A percentile compares a stretch with the other conserved stretches of the same genome.
phyloP scores from a whole-genome alignment of 2,329 filamentous ascomycete species.

The Dothidotthia symphoricarpi region DNA sequence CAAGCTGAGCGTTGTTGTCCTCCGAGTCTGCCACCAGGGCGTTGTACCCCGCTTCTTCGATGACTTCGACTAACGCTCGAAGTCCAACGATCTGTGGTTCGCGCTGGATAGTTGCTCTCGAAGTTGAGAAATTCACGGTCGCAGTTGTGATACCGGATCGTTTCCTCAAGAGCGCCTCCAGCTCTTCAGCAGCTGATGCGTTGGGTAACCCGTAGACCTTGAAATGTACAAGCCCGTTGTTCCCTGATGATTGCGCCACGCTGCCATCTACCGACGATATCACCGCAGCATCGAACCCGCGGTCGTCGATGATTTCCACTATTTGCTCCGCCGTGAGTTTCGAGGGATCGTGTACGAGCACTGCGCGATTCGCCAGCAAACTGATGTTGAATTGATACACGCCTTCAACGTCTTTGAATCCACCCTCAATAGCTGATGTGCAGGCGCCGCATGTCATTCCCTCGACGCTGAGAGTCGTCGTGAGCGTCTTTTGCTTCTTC shows the following conservation, averaged over 20 bases:
- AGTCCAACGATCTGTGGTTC: constrained; percentile 71
- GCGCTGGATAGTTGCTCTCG: constrained; percentile 71
- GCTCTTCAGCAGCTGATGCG: constrained; percentile 65
- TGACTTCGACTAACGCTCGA: constrained; percentile 73
- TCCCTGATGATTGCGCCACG: constrained; percentile 52
- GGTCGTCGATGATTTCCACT: constrained; percentile 78
- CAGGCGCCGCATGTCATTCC: constrained; percentile 98
- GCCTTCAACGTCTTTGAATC: constrained; percentile 74
- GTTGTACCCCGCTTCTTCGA: constrained; percentile 83
- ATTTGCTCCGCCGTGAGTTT: constrained; percentile 73
- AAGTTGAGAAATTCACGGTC: constrained; percentile 69
- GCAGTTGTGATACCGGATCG: constrained; percentile 73
- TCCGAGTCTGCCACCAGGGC: constrained; percentile 86
- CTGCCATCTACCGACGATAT: constrained; percentile 69
- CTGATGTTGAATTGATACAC: constrained; percentile 91
- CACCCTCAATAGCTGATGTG: constrained; percentile 84
- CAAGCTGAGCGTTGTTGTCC: constrained; percentile 94
- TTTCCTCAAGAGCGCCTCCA: constrained; percentile 67
- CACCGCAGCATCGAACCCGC: constrained; percentile 83
- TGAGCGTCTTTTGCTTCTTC: constrained; percentile 53
- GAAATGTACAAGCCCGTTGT: constrained; percentile 66
- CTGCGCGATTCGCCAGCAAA: constrained; percentile 84
- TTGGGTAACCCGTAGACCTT: constrained; percentile 80
- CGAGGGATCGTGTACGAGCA: constrained; percentile 76
- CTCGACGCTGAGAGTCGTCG: constrained; percentile 83